Base-by-base conservation (phyloP, 345 rosid genomes). In the Ailanthus altissimus region DNA sequence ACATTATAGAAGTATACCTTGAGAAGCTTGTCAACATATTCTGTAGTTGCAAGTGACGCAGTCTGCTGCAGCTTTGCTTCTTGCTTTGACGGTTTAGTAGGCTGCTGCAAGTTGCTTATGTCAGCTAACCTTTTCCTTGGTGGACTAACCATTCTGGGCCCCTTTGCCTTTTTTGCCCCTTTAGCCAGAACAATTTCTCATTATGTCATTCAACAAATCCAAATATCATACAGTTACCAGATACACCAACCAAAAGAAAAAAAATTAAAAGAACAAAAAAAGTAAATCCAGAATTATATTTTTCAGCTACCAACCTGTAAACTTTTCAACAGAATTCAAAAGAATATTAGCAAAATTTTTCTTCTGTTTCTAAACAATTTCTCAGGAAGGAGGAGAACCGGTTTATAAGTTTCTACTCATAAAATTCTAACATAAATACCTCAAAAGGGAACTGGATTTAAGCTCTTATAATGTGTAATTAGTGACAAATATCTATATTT, bases 41-140 rank as follows among this genome's bases (percentile, higher is more conserved):
- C 87, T 43, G 83, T 69, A 20, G 86, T 61, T 32, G 70, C 60
- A 67, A 81, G 28, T n/a, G 84, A 62, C 67, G 80, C 6, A 57
- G 80, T 40, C 43, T 78, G 77, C 59, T 67, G 82, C 16, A 63
- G 79, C 58, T 79, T 87, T n/a, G 67, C 73, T 72, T 64, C 84
- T 75, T 84, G 84, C 70, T 69, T 85, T 64, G 65, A 13, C 36
- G 61, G 50, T 49, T 77, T 77, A 28, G 73, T 57, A 50, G 46
- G 84, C 67, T 58, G 82, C 70, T 80, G 89, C 73, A 90, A 65
- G 81, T 88, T 92, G 80, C 85, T 88, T 59, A 90, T 89, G 81
- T 90, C 93, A 15, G 81, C 87, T 46, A 89, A 81, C 67, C 32
- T 76, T 77, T 81, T 87, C 85, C 92, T 86, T 25, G 68, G 75